Conservation (phyloP, 1,284 basidiomycete species). For the Marasmius tenuissimus region DNA sequence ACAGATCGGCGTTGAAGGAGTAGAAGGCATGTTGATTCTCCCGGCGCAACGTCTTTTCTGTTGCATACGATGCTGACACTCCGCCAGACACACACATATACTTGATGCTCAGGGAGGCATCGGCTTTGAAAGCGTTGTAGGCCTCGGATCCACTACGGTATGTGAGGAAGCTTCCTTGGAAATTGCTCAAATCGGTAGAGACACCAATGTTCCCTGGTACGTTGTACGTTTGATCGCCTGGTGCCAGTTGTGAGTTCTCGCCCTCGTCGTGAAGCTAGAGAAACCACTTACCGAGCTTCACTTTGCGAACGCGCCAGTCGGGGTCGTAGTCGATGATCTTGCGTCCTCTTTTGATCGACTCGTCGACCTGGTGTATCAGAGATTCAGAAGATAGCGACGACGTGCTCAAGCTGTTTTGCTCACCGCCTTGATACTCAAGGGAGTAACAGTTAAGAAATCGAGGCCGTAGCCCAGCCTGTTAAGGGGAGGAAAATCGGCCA, state of each 20-base stretch:
- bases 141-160: constrained; percentile 3
- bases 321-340: not conserved
- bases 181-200: not conserved
- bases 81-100: constrained; percentile 1
- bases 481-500: not conserved
- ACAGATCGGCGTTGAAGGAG: constrained; percentile 4
- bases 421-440: not conserved
- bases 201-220: not conserved
- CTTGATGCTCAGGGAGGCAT: not conserved
- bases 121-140: not conserved
- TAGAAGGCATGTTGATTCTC: constrained; percentile 7
- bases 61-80: constrained; percentile 1
- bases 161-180: constrained; percentile 1
- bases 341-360: constrained; percentile 1
- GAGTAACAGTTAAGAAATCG: not conserved
- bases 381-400: not conserved
- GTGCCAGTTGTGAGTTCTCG: not conserved
- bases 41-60: not conserved
- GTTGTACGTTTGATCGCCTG: not conserved
- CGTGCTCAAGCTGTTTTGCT: not conserved
- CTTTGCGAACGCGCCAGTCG: not conserved
- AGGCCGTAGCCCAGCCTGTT: constrained; percentile 2
- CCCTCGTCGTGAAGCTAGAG: not conserved
- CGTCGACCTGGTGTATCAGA: not conserved
- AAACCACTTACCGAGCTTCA: not conserved